Conservation (phyloP, 2,329 filamentous ascomycete species). For the Samsoniella hepiali region DNA sequence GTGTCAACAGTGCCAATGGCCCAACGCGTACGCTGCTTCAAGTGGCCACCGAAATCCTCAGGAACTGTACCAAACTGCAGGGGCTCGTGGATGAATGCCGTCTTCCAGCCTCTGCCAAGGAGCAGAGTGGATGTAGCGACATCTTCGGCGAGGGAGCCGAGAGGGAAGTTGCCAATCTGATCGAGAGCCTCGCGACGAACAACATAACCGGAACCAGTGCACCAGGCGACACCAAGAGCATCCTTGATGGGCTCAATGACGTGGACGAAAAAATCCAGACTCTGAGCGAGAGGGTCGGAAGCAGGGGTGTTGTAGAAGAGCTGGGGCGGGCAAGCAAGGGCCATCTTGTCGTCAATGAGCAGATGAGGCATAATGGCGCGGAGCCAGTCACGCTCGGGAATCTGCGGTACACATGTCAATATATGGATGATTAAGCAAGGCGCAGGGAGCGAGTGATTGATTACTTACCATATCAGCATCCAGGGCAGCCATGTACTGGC, state of each 20-base stretch:
- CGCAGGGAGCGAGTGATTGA: neutral
- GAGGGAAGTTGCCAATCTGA: conserved; percentile 59
- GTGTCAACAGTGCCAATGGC: conserved; percentile 56
- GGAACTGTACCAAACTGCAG: conserved; percentile 60
- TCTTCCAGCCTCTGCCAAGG: conserved; percentile 60
- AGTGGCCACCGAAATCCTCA: conserved; percentile 52
- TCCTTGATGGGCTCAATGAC: conserved; percentile 50
- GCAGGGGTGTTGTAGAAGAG: conserved; percentile 61
- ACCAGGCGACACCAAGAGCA: conserved; percentile 56
- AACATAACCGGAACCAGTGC: conserved; percentile 61
- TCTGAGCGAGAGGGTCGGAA: conserved; percentile 56
- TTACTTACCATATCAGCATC: conserved; percentile 60
- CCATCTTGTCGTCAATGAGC: conserved; percentile 54
- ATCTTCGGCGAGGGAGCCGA: conserved; percentile 59
- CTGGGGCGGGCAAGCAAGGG: conserved; percentile 58
- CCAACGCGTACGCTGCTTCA: conserved; percentile 58
- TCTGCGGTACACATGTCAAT: conserved; percentile 34
- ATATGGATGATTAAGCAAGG: neutral
- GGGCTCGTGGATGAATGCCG: conserved; percentile 56
- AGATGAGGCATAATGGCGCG: conserved; percentile 58
- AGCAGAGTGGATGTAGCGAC: conserved; percentile 57
- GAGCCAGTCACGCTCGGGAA: conserved; percentile 59
- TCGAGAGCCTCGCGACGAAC: conserved; percentile 57
- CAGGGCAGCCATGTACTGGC: conserved; percentile 58
- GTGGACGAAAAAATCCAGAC: conserved; percentile 57